Evolutionary conservation across 495 filamentous ascomycete genomes (phyloP).

Genomic region (Daldinia grandis): DNA sequence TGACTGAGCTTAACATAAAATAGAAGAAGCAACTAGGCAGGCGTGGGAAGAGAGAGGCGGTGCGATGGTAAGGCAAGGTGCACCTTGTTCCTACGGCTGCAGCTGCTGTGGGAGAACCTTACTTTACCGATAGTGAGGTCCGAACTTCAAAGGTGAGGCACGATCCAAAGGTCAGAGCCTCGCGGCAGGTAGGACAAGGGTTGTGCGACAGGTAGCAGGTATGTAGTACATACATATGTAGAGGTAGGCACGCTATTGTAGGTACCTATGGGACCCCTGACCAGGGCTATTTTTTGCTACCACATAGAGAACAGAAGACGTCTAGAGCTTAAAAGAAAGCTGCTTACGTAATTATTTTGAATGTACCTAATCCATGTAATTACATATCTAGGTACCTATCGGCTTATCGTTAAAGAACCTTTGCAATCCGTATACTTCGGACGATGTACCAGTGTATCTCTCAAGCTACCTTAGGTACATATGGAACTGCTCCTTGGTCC

Average conservation of each 20-base stretch:
- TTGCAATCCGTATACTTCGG: neutral
- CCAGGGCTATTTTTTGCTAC: neutral
- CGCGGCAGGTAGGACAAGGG: slow-evolving; percentile 24
- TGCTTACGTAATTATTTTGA: neutral
- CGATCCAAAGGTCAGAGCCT: slow-evolving; percentile 31
- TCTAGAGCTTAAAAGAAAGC: neutral
- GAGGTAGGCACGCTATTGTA: neutral
- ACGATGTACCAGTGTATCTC: too few relatives aligned
- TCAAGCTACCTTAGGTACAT: too few relatives aligned
- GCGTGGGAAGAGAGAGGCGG: slow-evolving; percentile 9
- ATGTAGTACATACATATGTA: too few relatives aligned
- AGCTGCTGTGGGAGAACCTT: slow-evolving; percentile 10
- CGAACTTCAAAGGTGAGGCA: slow-evolving; percentile 9
- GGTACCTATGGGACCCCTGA: slow-evolving; percentile 1
- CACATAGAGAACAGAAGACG: too few relatives aligned
- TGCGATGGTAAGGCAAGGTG: slow-evolving; percentile 3
- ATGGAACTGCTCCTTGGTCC: too few relatives aligned
- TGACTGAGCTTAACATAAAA: slow-evolving; percentile 30
- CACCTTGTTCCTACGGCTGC: slow-evolving; percentile 19
- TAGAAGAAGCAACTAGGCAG: neutral
- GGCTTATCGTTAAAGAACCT: neutral
- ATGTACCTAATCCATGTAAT: neutral
- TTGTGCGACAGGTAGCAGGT: too few relatives aligned
- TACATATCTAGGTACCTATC: neutral
- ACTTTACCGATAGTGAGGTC: neutral